Base-by-base conservation (phyloP, 768 basidiomycete species). In the Termitomyces sp. region DNA sequence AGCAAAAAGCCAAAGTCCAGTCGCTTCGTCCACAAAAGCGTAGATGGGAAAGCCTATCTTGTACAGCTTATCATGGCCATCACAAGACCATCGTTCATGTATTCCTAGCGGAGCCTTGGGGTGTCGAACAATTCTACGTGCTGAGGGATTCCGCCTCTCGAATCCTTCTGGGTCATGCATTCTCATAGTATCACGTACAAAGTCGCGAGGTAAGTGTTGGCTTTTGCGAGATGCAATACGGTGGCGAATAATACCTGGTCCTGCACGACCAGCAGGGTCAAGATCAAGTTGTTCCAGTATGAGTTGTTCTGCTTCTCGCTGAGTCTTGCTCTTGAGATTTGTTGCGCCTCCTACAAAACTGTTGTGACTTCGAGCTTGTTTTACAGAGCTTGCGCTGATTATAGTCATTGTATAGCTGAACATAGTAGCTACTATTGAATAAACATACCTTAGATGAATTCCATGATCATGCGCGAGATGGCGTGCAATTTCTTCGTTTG, bases 31-130 rank as follows among this genome's bases (percentile, higher is more conserved):
- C 6, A 61, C 60, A 40, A 64, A 33, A 9, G 40, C 58, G 65
- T 69, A 78, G 26, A 78, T 65, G 0, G 74, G 71, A 61, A 78
- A 78, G 0, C 77, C 78, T 40, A 77, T 76, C 10, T 62, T 60
- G 50, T 70, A 64, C 0, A 79, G 23, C 20, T 46, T 46, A 4
- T 46, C 44, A 12, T 46, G 44, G 10, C 44, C 44, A 46, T 46
- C 12, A 3, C 44, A 46, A 0, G 23, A 46, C 44, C 44, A 46
- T 1, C 5, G 10, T 9, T 46, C 44, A 46, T 20, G 43, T 3
- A 44, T 44, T 1, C 20, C 43, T 4, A 44, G 9, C 4, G 2
- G 20, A 7, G 5, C 67, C 57, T 79, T 79, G 55, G 77, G 72
- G 50, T 79, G 77, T 0, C 77, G 2, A 33, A 51, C n/a, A 23